A percentile compares a stretch with the other conserved stretches of the same genome.
These are phyloP conservation scores for Cladophialophora bantiana DNA, from an alignment of 2,329 filamentous ascomycete genomes.

Conservation along the genomic window DNA sequence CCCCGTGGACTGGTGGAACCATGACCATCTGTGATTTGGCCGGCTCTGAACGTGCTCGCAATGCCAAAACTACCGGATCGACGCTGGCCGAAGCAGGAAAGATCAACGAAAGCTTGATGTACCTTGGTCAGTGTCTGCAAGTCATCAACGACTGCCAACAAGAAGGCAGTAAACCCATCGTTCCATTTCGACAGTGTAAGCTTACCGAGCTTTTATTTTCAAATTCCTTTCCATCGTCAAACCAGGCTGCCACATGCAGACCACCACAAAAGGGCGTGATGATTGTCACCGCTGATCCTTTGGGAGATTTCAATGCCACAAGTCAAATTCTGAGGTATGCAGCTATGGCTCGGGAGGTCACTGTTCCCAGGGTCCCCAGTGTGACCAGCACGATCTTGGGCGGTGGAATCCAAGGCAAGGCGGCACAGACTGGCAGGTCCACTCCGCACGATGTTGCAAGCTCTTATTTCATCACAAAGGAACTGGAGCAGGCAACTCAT, in stretches of 20 bases:
- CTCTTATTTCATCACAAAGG: conserved; percentile 63
- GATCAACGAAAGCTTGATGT: conserved; percentile 99
- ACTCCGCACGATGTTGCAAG: conserved; percentile 55
- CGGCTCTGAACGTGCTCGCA: conserved; percentile 86
- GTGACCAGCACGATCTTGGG: conserved; percentile 73
- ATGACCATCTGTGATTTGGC: conserved; percentile 40
- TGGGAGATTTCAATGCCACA: conserved; percentile 95
- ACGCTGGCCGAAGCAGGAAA: conserved; percentile 95
- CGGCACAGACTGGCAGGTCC: conserved; percentile 48
- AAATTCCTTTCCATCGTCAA: conserved; percentile 79
- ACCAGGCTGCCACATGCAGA: conserved; percentile 54
- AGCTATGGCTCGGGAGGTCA: conserved; percentile 89
- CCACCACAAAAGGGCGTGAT: conserved; percentile 89
- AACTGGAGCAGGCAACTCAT: conserved; percentile 80
- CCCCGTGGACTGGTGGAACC: conserved; percentile 56
- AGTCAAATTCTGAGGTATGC: conserved; percentile 95
- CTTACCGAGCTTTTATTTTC: conserved; percentile 84
- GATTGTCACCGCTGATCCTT: conserved; percentile 92
- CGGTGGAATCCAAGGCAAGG: conserved; percentile 36
- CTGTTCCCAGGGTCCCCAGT: conserved; percentile 85
- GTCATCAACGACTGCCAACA: conserved; percentile 81
- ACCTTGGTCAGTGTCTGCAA: conserved; percentile 93
- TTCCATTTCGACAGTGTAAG: conserved; percentile 84
- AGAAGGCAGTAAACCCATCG: conserved; percentile 74
- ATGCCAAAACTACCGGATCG: conserved; percentile 90